phyloP scores from a whole-genome alignment of 2,329 filamentous ascomycete genomes.

The Penicillium sp. region DNA sequence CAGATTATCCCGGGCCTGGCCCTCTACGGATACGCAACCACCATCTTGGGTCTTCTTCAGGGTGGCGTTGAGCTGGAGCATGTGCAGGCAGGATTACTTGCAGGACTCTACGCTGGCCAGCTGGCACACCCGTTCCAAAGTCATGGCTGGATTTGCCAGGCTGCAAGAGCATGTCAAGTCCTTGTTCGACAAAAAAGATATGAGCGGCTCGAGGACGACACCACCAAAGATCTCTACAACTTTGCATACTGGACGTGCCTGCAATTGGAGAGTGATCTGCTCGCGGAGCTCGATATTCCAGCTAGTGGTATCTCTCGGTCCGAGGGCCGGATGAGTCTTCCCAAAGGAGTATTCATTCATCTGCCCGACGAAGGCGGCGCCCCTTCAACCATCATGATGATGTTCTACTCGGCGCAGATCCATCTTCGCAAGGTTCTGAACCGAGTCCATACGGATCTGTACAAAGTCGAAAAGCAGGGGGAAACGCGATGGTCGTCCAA shows the following conservation, averaged over 20 bases:
- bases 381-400: slow-evolving; percentile 45
- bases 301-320: slow-evolving; percentile 57
- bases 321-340: slow-evolving; percentile 46
- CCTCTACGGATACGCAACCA: slow-evolving; percentile 80
- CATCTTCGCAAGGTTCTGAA: slow-evolving; percentile 56
- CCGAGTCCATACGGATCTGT: slow-evolving; percentile 52
- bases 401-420: slow-evolving; percentile 60
- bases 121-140: slow-evolving; percentile 83
- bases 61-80: slow-evolving; percentile 76
- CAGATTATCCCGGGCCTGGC: slow-evolving; percentile 84
- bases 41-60: slow-evolving; percentile 76
- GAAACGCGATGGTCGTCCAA: slow-evolving; percentile 35
- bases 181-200: slow-evolving; percentile 61
- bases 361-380: slow-evolving; percentile 32
- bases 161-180: slow-evolving; percentile 60
- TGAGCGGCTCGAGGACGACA: slow-evolving; percentile 27
- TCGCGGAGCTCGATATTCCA: slow-evolving; percentile 73
- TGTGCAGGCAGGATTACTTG: slow-evolving; percentile 78
- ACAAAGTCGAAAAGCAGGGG: slow-evolving; percentile 42
- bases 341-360: slow-evolving; percentile 34
- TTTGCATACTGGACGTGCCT: slow-evolving; percentile 91
- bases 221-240: slow-evolving; percentile 58
- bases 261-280: slow-evolving; percentile 89
- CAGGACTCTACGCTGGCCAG: slow-evolving; percentile 84
- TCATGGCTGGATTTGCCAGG: slow-evolving; percentile 63